Conservation (phyloP, 306 rosid species). For the Malus asiatica region DNA sequence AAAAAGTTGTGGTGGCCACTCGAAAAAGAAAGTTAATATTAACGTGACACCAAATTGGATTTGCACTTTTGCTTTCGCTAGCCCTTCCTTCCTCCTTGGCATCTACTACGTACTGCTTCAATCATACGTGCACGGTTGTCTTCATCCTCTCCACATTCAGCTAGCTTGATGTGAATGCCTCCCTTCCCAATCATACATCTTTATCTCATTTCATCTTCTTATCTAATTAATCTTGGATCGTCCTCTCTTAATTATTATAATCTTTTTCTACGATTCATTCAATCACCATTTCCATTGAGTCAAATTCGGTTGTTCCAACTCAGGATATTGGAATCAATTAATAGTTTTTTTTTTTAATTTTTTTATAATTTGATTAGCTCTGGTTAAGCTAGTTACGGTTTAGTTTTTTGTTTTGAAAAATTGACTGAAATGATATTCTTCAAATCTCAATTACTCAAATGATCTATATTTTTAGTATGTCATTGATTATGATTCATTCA, state of each 20-base stretch:
- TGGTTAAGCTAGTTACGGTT: neutral
- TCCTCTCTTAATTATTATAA: constrained; percentile 24
- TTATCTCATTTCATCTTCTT: constrained; percentile 36
- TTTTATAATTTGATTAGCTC: neutral
- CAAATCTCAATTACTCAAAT: no score
- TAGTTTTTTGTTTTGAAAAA: no score
- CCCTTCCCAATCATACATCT: constrained; percentile 7
- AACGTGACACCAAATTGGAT: neutral
- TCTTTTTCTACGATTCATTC: neutral
- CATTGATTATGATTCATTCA: no score
- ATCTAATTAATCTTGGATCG: constrained; percentile 32
- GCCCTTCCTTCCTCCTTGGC: neutral
- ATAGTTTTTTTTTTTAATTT: no score
- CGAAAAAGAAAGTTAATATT: neutral
- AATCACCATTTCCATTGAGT: neutral
- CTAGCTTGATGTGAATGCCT: constrained; percentile 17
- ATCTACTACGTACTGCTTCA: neutral
- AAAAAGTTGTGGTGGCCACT: constrained; percentile 15
- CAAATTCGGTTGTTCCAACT: neutral
- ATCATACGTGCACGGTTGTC: constrained; percentile 9
- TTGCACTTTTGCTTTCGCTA: neutral
- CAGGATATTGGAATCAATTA: neutral
- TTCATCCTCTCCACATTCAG: constrained; percentile 20
- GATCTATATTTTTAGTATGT: no score
- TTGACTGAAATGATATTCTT: no score